Evolutionary conservation across 2,329 filamentous ascomycete genomes (phyloP), one percentile per base, ranked within the genome.

Genomic region (Neonectria magnoliae): DNA sequence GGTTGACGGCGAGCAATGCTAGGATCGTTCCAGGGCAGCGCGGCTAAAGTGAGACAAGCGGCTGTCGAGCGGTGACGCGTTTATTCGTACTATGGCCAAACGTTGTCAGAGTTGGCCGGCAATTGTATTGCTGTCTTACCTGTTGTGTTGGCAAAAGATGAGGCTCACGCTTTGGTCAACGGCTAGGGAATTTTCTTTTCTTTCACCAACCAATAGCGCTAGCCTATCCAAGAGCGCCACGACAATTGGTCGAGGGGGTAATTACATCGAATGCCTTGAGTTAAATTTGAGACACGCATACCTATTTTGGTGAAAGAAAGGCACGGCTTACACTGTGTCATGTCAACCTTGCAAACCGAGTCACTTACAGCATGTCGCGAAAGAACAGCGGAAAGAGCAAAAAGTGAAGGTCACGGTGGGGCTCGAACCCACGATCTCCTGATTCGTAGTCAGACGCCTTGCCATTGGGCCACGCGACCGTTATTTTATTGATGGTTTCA

Each of bases 391-490:
- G 31, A 20, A 29, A 27, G n/a, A n/a, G 10, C 55, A 65, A 69
- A 69, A 68, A 58, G 11, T 56, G 31, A 58, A 64, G 68, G 68
- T 67, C 71, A 70, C 64, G 69, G 62, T 71, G 67, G 70, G 71
- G 71, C 67, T 73, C 71, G 70, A 73, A 73, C 71, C 71, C 68
- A 70, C 63, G 71, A 73, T 73, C 70, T 73, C 69, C 71, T 73
- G 71, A 73, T 73, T 73, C 70, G 71, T 73, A 73, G 71, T 70
- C 70, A 73, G 71, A 73, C 68, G 70, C 71, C 69, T 71, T 71
- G 69, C 70, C 47, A 50, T 50, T 50, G 47, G 61, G 61, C 61
- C 61, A 64, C 50, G 45, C 61, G 56, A 64, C 61, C 62, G 25
- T 27, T 14, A 7, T 48, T 20, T 48, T 3, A 11, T 50, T 16